Percentiles rank a stretch among this genome's conserved stretches.
phyloP scores from a whole-genome alignment of 768 basidiomycete genomes.

The Macrocybe gigantea region DNA sequence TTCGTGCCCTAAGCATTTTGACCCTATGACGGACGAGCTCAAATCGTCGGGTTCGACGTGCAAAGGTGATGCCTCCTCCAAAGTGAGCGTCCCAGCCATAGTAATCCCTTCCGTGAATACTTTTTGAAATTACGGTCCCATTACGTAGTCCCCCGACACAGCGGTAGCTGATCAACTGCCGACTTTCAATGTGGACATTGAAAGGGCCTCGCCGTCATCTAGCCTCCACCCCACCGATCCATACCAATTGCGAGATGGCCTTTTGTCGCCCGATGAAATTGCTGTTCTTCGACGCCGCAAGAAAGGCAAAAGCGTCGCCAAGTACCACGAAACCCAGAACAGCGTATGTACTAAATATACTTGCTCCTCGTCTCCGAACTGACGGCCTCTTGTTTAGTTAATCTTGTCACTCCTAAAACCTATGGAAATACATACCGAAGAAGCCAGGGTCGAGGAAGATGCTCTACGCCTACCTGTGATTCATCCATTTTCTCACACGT shows the following conservation, averaged over 20 bases:
- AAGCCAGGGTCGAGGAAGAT: slow-evolving; percentile 69
- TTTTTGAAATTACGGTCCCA: slow-evolving; percentile 12
- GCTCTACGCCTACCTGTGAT: slow-evolving; percentile 61
- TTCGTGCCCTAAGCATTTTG: slow-evolving; percentile 18
- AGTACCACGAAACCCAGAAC: slow-evolving; percentile 70
- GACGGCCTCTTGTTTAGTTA: slow-evolving; percentile 43
- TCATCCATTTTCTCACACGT: slow-evolving; percentile 1
- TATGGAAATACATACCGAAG: slow-evolving; percentile 83
- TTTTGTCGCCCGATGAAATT: slow-evolving; percentile 61
- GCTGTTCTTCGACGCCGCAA: slow-evolving; percentile 52
- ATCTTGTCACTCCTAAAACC: slow-evolving; percentile 86
- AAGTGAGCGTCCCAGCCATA: slow-evolving; percentile 18
- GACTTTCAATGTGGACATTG: slow-evolving; percentile 38
- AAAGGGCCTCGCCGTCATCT: slow-evolving; percentile 30
- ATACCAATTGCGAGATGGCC: slow-evolving; percentile 54
- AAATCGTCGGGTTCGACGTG: slow-evolving; percentile 23
- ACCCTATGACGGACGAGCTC: slow-evolving; percentile 27
- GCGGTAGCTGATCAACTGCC: slow-evolving; percentile 40
- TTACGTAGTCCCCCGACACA: slow-evolving; percentile 39
- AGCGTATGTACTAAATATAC: slow-evolving; percentile 36
- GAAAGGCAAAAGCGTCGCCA: slow-evolving; percentile 57
- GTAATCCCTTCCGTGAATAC: slow-evolving; percentile 2
- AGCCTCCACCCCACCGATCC: slow-evolving; percentile 47
- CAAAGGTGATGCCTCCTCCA: slow-evolving; percentile 14
- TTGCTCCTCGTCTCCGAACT: background rate